Evolutionary conservation across 257 asterid species (phyloP).

Genomic region (Rehmannia glutinosa): DNA sequence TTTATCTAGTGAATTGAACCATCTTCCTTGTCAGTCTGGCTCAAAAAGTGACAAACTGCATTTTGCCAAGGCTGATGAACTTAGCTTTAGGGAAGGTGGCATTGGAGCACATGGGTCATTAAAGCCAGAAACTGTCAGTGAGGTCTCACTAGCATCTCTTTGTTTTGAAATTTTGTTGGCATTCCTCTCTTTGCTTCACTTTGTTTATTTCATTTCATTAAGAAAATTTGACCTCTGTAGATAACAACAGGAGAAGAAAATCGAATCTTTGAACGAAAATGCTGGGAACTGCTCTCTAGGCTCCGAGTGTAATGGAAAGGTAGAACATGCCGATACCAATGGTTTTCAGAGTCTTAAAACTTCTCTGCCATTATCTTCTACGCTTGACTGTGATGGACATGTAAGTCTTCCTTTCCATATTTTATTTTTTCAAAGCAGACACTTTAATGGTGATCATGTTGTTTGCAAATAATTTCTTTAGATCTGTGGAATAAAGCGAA

Average conservation of each 20-base stretch:
- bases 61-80: conserved; percentile 28
- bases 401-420: conserved; percentile 28
- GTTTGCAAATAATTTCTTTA: background rate
- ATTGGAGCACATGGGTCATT: conserved; percentile 24
- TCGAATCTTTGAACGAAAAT: conserved; percentile 24
- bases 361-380: conserved; percentile 26
- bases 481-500: background rate
- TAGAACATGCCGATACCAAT: conserved; percentile 30
- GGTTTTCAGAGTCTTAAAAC: conserved; percentile 19
- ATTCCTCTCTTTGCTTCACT: conserved; percentile 22
- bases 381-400: conserved; percentile 44
- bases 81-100: conserved; percentile 23
- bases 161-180: conserved; percentile 12
- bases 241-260: conserved; percentile 77
- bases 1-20: conserved; percentile 34
- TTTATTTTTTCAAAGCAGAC: conserved; percentile 11
- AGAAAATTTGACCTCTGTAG: conserved; percentile 77
- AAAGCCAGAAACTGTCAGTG: conserved; percentile 29
- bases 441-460: background rate
- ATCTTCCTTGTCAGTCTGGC: conserved; percentile 28
- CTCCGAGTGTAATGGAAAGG: conserved; percentile 25
- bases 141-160: conserved; percentile 35
- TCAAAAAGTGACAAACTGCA: conserved; percentile 28
- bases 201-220: conserved; percentile 53
- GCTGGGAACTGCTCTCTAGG: conserved; percentile 33